These are phyloP conservation scores for Picochlorum sp. DNA, from an alignment of 139 green algal genomes.

Conservation along the genomic window DNA sequence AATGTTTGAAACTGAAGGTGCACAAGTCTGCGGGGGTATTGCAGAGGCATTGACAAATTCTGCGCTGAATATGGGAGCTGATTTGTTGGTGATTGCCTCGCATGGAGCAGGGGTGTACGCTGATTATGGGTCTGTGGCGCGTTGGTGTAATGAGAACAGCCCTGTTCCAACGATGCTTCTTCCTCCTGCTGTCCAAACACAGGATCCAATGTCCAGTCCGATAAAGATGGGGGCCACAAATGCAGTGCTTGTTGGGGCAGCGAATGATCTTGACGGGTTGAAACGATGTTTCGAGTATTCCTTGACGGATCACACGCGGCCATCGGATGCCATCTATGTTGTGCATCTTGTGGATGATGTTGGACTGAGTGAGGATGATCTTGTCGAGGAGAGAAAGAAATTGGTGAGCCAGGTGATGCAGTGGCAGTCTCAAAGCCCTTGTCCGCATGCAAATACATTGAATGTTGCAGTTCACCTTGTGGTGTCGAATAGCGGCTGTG, in stretches of 20 bases:
- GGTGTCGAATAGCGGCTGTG: neutral
- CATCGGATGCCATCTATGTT: constrained; percentile 13
- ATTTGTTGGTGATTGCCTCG: constrained; percentile 24
- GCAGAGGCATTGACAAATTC: constrained; percentile 19
- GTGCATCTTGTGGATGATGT: constrained; percentile 10
- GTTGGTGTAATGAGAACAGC: constrained; percentile 27
- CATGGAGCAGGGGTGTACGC: constrained; percentile 31
- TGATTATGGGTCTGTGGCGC: constrained; percentile 29
- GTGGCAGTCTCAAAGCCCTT: constrained; percentile 17
- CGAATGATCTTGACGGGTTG: constrained; percentile 16
- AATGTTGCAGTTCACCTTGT: constrained; percentile 24
- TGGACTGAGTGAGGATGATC: constrained; percentile 7
- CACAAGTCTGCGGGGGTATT: constrained; percentile 25
- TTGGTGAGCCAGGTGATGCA: constrained; percentile 12
- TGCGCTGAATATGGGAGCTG: constrained; percentile 14
- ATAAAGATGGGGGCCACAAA: neutral
- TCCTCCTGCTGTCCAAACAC: constrained; percentile 12
- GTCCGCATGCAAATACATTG: constrained; percentile 2
- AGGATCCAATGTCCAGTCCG: too few relatives aligned
- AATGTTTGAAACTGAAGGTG: constrained; percentile 19
- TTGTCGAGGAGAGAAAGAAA: constrained; percentile 12
- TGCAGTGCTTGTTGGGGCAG: constrained; percentile 13
- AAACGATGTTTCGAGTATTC: constrained; percentile 21
- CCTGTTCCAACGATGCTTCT: constrained; percentile 25
- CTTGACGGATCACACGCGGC: constrained; percentile 9